These are phyloP conservation scores for Fusarium sp. DNA, from an alignment of 2,329 filamentous ascomycete species.

Conservation along the genomic window DNA sequence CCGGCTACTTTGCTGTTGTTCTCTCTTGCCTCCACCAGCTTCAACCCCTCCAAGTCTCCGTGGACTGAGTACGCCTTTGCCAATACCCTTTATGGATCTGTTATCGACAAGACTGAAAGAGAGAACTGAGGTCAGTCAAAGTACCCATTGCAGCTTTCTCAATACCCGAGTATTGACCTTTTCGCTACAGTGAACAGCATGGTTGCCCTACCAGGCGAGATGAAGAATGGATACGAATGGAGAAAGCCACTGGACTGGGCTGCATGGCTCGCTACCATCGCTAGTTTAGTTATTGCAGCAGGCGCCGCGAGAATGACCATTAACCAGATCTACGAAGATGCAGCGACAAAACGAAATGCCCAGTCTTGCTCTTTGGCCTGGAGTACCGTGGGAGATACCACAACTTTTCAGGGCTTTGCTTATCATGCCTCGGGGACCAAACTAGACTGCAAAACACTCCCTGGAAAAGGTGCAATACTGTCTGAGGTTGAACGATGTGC, in stretches of 20 bases:
- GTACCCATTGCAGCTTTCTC: accelerated
- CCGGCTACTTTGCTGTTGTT: accelerated
- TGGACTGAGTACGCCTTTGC: not conserved
- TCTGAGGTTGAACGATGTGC: not conserved
- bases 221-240: not conserved
- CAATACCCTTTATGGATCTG: not conserved
- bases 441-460: not conserved
- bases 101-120: not conserved
- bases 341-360: not conserved
- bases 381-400: not conserved
- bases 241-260: not conserved
- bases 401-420: not conserved
- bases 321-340: not conserved
- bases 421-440: not conserved
- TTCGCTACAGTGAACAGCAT: not conserved
- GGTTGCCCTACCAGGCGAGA: not conserved
- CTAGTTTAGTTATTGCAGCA: not conserved
- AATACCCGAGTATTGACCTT: not conserved
- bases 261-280: not conserved
- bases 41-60: not conserved
- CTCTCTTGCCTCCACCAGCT: not conserved
- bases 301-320: not conserved
- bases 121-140: not conserved
- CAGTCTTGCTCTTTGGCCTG: not conserved
- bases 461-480: not conserved